These are phyloP conservation scores for Clohesyomyces aquaticus DNA, from an alignment of 495 filamentous ascomycete species.

Conservation along the genomic window DNA sequence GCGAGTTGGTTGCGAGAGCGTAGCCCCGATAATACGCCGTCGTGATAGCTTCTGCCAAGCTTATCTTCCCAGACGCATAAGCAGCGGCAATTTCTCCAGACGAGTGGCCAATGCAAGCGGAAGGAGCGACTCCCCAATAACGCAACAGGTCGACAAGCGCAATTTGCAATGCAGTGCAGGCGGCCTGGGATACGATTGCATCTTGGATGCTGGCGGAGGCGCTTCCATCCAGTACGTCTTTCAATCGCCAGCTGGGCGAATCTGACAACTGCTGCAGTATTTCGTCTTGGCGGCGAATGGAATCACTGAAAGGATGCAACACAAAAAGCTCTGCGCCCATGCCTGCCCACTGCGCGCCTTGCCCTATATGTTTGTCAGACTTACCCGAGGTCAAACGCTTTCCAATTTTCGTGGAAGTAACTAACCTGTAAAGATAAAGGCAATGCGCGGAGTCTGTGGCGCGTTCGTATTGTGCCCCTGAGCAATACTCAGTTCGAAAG, in stretches of 20 bases:
- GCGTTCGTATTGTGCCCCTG: neutral
- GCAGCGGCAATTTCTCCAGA: constrained; percentile 31
- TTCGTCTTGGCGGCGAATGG: neutral
- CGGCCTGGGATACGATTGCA: constrained; percentile 18
- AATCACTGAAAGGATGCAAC: constrained; percentile 7
- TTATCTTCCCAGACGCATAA: constrained; percentile 15
- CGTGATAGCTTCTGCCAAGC: constrained; percentile 10
- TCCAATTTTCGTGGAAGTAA: no score
- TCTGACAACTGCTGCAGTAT: neutral
- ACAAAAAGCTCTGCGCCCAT: constrained; percentile 23
- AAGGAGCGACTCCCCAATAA: constrained; percentile 4
- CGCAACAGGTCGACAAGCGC: constrained; percentile 17
- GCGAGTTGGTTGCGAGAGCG: neutral
- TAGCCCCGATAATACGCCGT: constrained; percentile 17
- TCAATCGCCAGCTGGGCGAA: neutral
- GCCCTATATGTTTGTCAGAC: no score
- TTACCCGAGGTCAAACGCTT: no score
- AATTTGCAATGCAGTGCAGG: constrained; percentile 30
- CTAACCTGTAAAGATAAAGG: constrained; percentile 40
- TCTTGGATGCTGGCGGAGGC: neutral
- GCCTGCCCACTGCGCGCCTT: constrained; percentile 36
- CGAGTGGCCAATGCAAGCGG: constrained; percentile 14
- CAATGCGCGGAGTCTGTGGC: neutral
- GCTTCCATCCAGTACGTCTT: neutral
- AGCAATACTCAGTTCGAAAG: neutral